A percentile compares a stretch with the other conserved stretches of the same genome.
phyloP scores from a whole-genome alignment of 2,329 filamentous ascomycete genomes.

The Pseudocercospora ulei region DNA sequence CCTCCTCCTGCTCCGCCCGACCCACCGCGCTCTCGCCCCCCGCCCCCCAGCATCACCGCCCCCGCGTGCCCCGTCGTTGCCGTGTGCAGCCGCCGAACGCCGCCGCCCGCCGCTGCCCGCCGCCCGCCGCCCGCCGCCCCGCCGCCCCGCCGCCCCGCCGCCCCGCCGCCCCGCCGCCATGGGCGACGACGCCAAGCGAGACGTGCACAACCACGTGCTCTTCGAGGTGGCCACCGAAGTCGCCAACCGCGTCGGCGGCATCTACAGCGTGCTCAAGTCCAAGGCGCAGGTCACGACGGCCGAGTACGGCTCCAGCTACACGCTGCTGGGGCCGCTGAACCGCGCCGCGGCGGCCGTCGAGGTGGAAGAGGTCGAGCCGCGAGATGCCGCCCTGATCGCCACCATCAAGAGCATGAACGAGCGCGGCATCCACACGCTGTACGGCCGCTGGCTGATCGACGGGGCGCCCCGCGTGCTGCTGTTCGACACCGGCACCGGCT shows the following conservation, averaged over 20 bases:
- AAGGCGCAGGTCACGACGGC: conserved; percentile 96
- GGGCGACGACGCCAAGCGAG: conserved; percentile 42
- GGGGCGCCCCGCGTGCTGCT: conserved; percentile 87
- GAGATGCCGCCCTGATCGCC: conserved; percentile 63
- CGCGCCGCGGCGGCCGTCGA: conserved; percentile 90
- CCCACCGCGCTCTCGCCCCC: too few species aligned
- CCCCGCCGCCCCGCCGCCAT: conserved; percentile 23
- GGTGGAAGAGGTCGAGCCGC: conserved; percentile 84
- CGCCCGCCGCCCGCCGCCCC: not conserved
- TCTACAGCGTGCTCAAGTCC: conserved; percentile 98
- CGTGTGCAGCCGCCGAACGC: too few species aligned
- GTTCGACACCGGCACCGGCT: conserved; percentile 89
- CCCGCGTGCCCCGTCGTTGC: too few species aligned
- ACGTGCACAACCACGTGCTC: conserved; percentile 90
- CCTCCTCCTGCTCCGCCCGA: too few species aligned
- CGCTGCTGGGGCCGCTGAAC: conserved; percentile 88
- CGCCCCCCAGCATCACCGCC: too few species aligned
- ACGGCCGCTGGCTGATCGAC: conserved; percentile 95
- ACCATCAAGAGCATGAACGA: conserved; percentile 91
- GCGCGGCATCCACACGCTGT: conserved; percentile 78
- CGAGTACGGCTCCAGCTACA: conserved; percentile 97
- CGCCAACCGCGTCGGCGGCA: conserved; percentile 93
- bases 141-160: too few species aligned
- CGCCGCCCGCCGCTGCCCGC: too few species aligned
- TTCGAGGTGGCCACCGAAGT: conserved; percentile 97